A percentile compares a stretch with the other conserved stretches of the same genome.
phyloP scores from a whole-genome alignment of 306 rosid species.

The Geum urbanum region DNA sequence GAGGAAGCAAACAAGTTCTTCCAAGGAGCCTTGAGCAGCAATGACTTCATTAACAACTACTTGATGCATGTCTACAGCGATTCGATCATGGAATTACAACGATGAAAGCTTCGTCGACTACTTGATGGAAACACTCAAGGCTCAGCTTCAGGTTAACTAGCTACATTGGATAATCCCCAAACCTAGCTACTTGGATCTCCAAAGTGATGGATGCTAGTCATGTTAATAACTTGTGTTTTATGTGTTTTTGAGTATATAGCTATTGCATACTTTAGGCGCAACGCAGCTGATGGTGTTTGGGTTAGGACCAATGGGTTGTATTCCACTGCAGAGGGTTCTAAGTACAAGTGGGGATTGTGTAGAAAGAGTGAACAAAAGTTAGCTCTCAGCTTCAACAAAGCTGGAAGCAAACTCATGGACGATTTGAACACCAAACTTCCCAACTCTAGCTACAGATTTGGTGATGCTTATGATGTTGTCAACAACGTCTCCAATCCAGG shows the following conservation, averaged over 20 bases:
- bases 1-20: constrained; percentile 54
- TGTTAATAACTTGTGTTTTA: neutral
- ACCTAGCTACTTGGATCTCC: neutral
- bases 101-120: constrained; percentile 64
- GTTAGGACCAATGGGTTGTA: constrained; percentile 92
- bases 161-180: neutral
- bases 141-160: constrained; percentile 52
- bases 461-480: constrained; percentile 83
- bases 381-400: constrained; percentile 75
- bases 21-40: constrained; percentile 71
- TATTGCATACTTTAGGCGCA: constrained; percentile 71
- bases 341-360: constrained; percentile 59
- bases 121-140: constrained; percentile 58
- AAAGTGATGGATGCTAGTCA: neutral
- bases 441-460: constrained; percentile 60
- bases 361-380: constrained; percentile 59
- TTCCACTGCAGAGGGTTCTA: constrained; percentile 87
- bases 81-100: constrained; percentile 88
- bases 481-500: constrained; percentile 54
- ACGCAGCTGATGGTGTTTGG: constrained; percentile 82
- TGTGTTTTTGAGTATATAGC: constrained; percentile 28
- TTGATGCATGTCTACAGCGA: constrained; percentile 83
- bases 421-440: constrained; percentile 55
- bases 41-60: constrained; percentile 91
- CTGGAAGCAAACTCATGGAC: constrained; percentile 39